Conservation (phyloP, 2,329 filamentous ascomycete species). For the Penicillium brasilianum region DNA sequence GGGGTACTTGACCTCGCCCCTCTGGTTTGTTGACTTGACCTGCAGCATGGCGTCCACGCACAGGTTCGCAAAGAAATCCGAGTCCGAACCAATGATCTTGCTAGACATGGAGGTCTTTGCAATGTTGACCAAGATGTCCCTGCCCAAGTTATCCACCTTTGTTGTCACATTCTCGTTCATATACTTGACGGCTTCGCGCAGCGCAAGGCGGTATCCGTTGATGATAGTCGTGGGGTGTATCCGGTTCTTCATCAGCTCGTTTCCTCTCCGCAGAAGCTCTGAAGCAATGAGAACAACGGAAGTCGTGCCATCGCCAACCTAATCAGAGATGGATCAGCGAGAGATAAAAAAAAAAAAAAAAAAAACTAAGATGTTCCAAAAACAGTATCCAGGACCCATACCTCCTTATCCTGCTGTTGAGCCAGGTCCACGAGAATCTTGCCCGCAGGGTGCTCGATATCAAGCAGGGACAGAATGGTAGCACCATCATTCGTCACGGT, state of each 20-base stretch:
- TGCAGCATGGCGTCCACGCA: conserved; percentile 95
- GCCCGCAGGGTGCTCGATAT: conserved; percentile 96
- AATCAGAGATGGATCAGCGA: conserved; percentile 13
- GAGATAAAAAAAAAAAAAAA: conserved; percentile 7
- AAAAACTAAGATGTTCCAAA: conserved; percentile 7
- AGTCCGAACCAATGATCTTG: conserved; percentile 96
- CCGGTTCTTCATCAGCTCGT: conserved; percentile 99
- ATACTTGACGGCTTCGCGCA: conserved; percentile 96
- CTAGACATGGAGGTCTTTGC: conserved; percentile 99
- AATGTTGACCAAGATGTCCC: conserved; percentile 90
- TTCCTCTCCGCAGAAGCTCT: conserved; percentile 88
- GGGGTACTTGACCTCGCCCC: conserved; percentile 91
- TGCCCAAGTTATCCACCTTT: conserved; percentile 88
- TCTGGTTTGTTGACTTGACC: conserved; percentile 91
- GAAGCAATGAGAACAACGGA: conserved; percentile 97
- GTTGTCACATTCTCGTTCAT: conserved; percentile 98
- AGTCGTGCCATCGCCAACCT: conserved; percentile 94
- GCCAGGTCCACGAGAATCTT: conserved; percentile 98
- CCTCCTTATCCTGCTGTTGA: conserved; percentile 97
- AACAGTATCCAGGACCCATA: conserved; percentile 28
- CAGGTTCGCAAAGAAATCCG: conserved; percentile 97
- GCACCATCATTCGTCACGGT: conserved; percentile 99
- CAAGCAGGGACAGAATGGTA: conserved; percentile 91
- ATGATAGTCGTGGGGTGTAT: conserved; percentile 99
- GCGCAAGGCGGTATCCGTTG: conserved; percentile 92